These are phyloP conservation scores for Clonostachys sp. DNA, from an alignment of 2,329 filamentous ascomycete genomes.

Conservation along the genomic window DNA sequence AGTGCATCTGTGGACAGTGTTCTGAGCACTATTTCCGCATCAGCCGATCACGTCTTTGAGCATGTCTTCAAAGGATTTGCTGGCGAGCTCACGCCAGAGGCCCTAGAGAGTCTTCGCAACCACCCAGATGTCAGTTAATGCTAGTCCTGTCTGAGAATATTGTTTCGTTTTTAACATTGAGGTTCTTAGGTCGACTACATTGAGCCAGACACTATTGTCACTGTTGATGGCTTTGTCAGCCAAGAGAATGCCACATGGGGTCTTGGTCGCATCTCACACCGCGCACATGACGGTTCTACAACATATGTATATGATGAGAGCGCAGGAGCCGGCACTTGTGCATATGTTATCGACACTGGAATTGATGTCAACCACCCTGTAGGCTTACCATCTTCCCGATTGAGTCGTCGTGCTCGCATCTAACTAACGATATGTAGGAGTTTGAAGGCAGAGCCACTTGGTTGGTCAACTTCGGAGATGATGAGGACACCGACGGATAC, in stretches of 20 bases:
- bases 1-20: no score
- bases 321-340: slow-evolving; percentile 30
- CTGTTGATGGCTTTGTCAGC: slow-evolving; percentile 43
- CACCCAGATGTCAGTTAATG: slow-evolving; percentile 9
- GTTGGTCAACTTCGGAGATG: slow-evolving; percentile 27
- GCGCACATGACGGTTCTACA: slow-evolving; percentile 9
- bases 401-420: no score
- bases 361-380: slow-evolving; percentile 25
- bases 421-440: slow-evolving; percentile 9
- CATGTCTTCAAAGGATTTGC: slow-evolving; percentile 6
- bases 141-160: not conserved
- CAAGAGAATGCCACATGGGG: slow-evolving; percentile 32
- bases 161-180: no score
- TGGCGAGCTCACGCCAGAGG: slow-evolving; percentile 4
- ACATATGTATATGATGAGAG: slow-evolving; percentile 28
- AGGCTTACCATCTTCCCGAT: slow-evolving; percentile 9
- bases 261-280: slow-evolving; percentile 30
- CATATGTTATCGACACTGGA: slow-evolving; percentile 41
- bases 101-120: slow-evolving; percentile 5
- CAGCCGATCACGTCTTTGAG: slow-evolving; percentile 12
- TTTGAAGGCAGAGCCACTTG: slow-evolving; percentile 35
- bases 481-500: slow-evolving; percentile 28
- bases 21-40: slow-evolving; percentile 4
- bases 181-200: slow-evolving; percentile 23
- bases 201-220: slow-evolving; percentile 30